Base-by-base conservation (phyloP, 2,329 filamentous ascomycete species). In the Aspergillus tanneri region DNA sequence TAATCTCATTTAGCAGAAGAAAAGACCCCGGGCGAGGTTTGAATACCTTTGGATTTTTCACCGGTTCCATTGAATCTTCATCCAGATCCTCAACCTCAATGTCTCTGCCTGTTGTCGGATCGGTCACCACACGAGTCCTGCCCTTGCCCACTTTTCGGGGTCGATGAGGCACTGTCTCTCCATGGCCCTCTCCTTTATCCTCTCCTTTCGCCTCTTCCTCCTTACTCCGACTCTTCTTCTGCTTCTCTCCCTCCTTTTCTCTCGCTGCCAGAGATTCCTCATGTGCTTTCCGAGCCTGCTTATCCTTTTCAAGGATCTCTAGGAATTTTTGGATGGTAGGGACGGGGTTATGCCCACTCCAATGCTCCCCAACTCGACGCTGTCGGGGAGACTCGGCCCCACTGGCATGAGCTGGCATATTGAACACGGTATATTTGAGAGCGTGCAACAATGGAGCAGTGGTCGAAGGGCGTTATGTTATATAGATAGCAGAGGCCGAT, bases 271-370 rank as follows among this genome's bases (percentile, higher is more conserved):
- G 22, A 3, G 21, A 37, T 16, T 49, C 43, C 35, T 55, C 52
- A 35, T 58, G 50, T 3, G 48, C 95, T 88, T 57, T 50, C 4
- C 90, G 81, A 7, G 85, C 74, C 59, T 80, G 83, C 74, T 96
- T 96, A 58, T 95, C 84, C 44, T 72, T 76, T 68, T 96, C 91
- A 27, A 96, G 78, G 55, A 81, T 81, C 44, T 88, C 80, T 57
- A 96, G 79, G 57, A 96, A 95, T 67, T 92, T 82, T 64, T 86
- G 84, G 57, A 96, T 87, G 47, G 90, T 96, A 5, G 92, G 92
- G 44, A 97, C 84, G 19, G 88, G 87, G 68, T 96, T 95, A 50
- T 71, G 72, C 43, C 86, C 90, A 23, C 88, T 92, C 76, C 95
- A 96, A 66, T 90, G 86, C 61, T 87, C 84, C 16, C 79, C 79